Evolutionary conservation across 805 yeast genomes (phyloP).

Genomic region (Ogataea populi-albae): DNA sequence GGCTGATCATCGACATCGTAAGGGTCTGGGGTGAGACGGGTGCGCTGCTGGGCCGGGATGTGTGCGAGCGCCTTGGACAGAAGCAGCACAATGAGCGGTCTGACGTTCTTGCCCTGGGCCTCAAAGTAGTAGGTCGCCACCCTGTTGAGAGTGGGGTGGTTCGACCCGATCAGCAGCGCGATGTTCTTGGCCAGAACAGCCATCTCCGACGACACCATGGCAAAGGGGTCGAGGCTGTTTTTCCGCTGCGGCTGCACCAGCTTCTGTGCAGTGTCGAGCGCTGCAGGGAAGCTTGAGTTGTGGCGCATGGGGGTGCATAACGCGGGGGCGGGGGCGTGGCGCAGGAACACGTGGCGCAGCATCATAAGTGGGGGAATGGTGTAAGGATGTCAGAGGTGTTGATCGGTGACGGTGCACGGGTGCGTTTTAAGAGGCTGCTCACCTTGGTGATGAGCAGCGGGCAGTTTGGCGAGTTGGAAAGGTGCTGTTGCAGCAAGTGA

Average conservation of each 20-base stretch:
- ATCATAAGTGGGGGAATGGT: too few relatives aligned
- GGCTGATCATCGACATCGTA: slow-evolving; percentile 66
- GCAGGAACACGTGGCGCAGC: too few relatives aligned
- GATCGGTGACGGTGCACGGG: too few relatives aligned
- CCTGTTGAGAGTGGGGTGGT: slow-evolving; percentile 88
- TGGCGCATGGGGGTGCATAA: slow-evolving; percentile 7
- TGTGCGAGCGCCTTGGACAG: slow-evolving; percentile 75
- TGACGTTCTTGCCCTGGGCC: slow-evolving; percentile 91
- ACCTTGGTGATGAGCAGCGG: too few relatives aligned
- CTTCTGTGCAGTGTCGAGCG: slow-evolving; percentile 69
- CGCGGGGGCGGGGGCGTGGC: not conserved
- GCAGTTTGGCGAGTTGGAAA: too few relatives aligned
- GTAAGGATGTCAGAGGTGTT: too few relatives aligned
- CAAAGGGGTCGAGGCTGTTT: slow-evolving; percentile 74
- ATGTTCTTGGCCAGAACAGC: slow-evolving; percentile 82
- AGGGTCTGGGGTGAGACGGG: slow-evolving; percentile 58
- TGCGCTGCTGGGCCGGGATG: slow-evolving; percentile 69
- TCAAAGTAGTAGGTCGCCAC: slow-evolving; percentile 95
- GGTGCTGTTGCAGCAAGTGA: too few relatives aligned
- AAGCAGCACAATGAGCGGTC: slow-evolving; percentile 85
- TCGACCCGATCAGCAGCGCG: slow-evolving; percentile 82
- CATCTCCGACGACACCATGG: slow-evolving; percentile 92
- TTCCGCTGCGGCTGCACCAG: slow-evolving; percentile 60
- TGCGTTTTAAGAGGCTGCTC: too few relatives aligned
- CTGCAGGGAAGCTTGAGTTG: slow-evolving; percentile 43